A percentile compares a stretch with the other conserved stretches of the same genome.
Evolutionary conservation across 140 eudicot genomes (phyloP).

Genomic region (Flaveria floridana): DNA sequence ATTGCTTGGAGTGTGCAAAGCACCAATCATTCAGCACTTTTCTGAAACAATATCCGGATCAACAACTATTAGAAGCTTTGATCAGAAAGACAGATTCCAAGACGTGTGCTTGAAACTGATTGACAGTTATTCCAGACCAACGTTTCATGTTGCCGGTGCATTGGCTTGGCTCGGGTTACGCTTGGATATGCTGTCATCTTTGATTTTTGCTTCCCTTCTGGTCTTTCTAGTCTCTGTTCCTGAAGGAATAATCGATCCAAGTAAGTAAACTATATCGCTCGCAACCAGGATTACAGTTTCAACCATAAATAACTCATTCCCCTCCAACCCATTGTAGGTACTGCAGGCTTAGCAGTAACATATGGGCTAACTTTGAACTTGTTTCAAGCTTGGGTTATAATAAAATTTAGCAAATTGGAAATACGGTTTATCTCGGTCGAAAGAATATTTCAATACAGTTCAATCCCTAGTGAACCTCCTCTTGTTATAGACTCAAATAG

Average conservation of each 20-base stretch:
- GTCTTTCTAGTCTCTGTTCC: constrained; percentile 37
- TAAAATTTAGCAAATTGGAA: constrained; percentile 58
- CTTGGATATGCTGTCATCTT: constrained; percentile 37
- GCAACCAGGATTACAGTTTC: neutral
- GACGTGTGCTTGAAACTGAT: constrained; percentile 29
- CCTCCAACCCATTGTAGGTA: constrained; percentile 39
- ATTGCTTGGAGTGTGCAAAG: constrained; percentile 64
- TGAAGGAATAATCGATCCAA: constrained; percentile 40
- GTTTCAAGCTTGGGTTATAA: constrained; percentile 51
- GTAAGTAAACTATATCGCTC: constrained; percentile 23
- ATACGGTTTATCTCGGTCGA: constrained; percentile 64
- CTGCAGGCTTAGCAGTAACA: constrained; percentile 77
- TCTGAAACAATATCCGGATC: constrained; percentile 72
- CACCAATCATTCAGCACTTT: constrained; percentile 77
- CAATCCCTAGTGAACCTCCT: constrained; percentile 62
- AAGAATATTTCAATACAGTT: constrained; percentile 71
- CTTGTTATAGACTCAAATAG: constrained; percentile 57
- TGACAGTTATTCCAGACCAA: constrained; percentile 40
- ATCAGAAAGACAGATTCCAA: constrained; percentile 56
- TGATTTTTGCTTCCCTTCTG: constrained; percentile 34
- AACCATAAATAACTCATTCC: neutral
- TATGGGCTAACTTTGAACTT: constrained; percentile 65
- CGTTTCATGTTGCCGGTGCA: constrained; percentile 30
- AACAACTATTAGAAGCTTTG: constrained; percentile 69
- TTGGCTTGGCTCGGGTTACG: constrained; percentile 39